Evolutionary conservation across 345 rosid species (phyloP).

Genomic region (Euphorbia pulcherrima): DNA sequence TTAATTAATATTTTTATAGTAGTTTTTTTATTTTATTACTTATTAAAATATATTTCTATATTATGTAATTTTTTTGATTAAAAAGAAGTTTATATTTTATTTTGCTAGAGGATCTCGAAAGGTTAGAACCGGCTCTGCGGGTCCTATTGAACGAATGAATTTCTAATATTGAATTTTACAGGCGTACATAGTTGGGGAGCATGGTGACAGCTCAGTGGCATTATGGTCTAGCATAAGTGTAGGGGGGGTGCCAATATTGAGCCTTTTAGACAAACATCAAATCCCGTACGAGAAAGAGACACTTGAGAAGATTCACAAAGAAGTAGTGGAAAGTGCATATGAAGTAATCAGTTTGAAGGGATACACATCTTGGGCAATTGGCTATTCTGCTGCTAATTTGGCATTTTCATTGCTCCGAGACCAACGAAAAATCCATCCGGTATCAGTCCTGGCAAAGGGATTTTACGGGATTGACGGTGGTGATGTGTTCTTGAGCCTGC

Average conservation of each 20-base stretch:
- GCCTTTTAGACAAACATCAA: conserved; percentile 62
- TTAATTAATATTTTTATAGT: no score
- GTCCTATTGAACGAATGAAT: no score
- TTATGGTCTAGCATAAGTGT: conserved; percentile 93
- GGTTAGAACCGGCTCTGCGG: no score
- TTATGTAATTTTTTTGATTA: no score
- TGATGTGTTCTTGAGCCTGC: conserved; percentile 85
- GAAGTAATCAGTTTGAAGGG: conserved; percentile 85
- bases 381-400: conserved; percentile 78
- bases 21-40: no score
- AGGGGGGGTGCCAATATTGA: conserved; percentile 77
- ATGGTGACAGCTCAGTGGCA: conserved; percentile 95
- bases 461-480: conserved; percentile 65
- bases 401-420: conserved; percentile 69
- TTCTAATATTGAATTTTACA: no score
- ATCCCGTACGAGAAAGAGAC: conserved; percentile 74
- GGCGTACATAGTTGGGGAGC: conserved; percentile 89
- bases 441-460: conserved; percentile 82
- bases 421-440: conserved; percentile 88
- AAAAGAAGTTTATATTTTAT: no score
- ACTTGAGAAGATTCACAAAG: conserved; percentile 69
- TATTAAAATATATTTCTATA: no score
- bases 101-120: no score
- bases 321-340: conserved; percentile 60
- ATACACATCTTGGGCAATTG: conserved; percentile 97